phyloP scores from a whole-genome alignment of 2,329 filamentous ascomycete species.

The Anisogramma anomala region DNA sequence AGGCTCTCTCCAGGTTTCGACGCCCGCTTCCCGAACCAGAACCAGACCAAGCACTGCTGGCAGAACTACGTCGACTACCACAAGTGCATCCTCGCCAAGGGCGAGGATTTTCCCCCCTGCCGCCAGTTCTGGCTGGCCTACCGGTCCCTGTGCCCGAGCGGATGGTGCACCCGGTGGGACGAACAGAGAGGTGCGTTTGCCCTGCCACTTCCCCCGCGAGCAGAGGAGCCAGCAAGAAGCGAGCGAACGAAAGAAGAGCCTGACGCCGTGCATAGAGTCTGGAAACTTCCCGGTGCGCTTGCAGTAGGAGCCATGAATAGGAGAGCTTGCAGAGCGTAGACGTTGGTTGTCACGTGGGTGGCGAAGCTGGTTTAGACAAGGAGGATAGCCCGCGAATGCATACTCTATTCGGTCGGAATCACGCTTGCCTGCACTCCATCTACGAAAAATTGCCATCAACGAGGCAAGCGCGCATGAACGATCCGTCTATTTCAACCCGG shows the following conservation, averaged over 20 bases:
- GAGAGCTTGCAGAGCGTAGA: constrained; percentile 8
- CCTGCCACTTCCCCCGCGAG: background rate
- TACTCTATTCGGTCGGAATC: constrained; percentile 5
- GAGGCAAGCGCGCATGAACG: no score
- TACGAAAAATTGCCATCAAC: background rate
- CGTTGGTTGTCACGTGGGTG: constrained; percentile 4
- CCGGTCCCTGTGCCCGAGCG: constrained; percentile 91
- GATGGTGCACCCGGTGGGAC: constrained; percentile 92
- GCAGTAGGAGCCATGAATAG: constrained; percentile 34
- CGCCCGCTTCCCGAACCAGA: constrained; percentile 96
- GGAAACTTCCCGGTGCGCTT: constrained; percentile 58
- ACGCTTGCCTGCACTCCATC: background rate
- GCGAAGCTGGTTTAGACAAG: constrained; percentile 13
- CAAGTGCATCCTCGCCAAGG: constrained; percentile 98
- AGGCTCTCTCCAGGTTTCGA: constrained; percentile 63
- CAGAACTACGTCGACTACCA: constrained; percentile 99
- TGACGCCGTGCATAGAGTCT: constrained; percentile 35
- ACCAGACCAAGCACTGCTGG: constrained; percentile 99
- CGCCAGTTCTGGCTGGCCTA: constrained; percentile 94
- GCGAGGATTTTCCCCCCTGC: constrained; percentile 96
- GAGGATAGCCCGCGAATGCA: constrained; percentile 17
- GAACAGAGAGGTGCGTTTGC: constrained; percentile 67
- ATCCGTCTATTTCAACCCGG: no score
- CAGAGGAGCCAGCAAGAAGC: no score
- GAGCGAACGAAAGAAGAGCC: no score